Percentiles rank a stretch among this genome's conserved stretches.
phyloP scores from a whole-genome alignment of 164 flowering plant species.

The Sedum album region DNA sequence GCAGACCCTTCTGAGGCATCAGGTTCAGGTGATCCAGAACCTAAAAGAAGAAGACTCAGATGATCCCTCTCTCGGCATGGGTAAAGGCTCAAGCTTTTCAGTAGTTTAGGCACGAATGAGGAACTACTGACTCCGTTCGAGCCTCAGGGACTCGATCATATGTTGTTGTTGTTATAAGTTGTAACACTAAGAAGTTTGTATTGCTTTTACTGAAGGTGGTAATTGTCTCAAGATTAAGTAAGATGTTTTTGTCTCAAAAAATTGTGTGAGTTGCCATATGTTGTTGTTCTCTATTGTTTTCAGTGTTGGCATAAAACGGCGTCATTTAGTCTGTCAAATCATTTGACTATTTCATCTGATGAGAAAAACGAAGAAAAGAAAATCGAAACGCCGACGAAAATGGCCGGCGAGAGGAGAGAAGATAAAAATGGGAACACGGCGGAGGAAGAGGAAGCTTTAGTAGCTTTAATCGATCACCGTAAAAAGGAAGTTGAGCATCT shows the following conservation, averaged over 20 bases:
- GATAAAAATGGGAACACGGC: not conserved
- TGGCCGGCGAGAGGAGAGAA: not conserved
- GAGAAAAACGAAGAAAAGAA: not conserved
- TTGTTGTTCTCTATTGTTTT: too few species aligned
- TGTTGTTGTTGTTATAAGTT: not conserved
- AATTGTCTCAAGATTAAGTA: too few species aligned
- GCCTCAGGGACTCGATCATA: too few species aligned
- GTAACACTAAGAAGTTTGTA: too few species aligned
- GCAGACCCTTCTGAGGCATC: not conserved
- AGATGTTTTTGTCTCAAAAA: too few species aligned
- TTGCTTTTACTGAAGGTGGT: too few species aligned
- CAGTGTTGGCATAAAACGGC: too few species aligned
- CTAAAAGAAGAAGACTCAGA: constrained; percentile 1
- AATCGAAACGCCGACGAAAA: not conserved
- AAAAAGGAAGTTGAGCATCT: constrained; percentile 62
- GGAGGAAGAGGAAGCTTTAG: constrained; percentile 44
- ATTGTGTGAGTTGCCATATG: too few species aligned
- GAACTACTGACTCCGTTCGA: too few species aligned
- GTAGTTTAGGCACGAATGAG: too few species aligned
- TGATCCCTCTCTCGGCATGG: not conserved
- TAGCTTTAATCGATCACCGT: constrained; percentile 73
- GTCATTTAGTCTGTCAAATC: too few species aligned
- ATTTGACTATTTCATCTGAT: too few species aligned
- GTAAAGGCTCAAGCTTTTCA: not conserved
- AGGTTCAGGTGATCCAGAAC: not conserved